Evolutionary conservation across 73 alveolate genomes (phyloP).

Genomic region (Uronychia binucleata): DNA sequence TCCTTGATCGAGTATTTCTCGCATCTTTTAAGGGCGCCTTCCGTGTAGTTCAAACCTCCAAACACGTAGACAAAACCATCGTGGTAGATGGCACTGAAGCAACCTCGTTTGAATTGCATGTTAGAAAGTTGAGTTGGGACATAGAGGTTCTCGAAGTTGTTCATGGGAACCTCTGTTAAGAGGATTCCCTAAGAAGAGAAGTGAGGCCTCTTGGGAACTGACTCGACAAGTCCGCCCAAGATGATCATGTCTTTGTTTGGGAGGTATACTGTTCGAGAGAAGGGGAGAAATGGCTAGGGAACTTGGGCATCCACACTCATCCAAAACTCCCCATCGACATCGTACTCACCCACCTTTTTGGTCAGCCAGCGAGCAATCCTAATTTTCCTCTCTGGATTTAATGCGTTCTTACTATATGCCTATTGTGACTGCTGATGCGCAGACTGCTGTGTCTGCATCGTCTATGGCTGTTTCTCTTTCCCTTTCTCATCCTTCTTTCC

Average conservation of each 20-base stretch:
- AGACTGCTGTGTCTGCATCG: not conserved
- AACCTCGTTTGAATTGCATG: conserved; percentile 52
- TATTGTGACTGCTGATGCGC: not conserved
- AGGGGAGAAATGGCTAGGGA: conserved; percentile 51
- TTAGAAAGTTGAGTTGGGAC: conserved; percentile 9
- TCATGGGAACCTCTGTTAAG: conserved; percentile 39
- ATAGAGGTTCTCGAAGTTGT: conserved; percentile 49
- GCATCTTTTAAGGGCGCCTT: conserved; percentile 37
- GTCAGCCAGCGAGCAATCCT: conserved; percentile 55
- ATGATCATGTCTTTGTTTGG: conserved; percentile 63
- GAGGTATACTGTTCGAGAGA: conserved; percentile 53
- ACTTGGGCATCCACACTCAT: conserved; percentile 33
- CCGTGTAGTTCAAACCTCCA: conserved; percentile 66
- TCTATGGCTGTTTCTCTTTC: not conserved
- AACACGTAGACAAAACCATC: conserved; percentile 56
- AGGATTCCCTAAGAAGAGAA: conserved; percentile 33
- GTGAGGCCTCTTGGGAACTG: conserved; percentile 35
- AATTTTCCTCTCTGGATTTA: conserved; percentile 24
- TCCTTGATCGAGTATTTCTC: conserved; percentile 33
- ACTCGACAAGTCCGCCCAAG: conserved; percentile 60
- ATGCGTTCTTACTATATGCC: not conserved
- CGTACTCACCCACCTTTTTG: conserved; percentile 60
- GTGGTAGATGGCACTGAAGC: conserved; percentile 57
- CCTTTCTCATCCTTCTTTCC: not conserved
- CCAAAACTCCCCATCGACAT: conserved; percentile 52